Evolutionary conservation across 2,329 filamentous ascomycete genomes (phyloP).

Genomic region (Didymella arachidicola): DNA sequence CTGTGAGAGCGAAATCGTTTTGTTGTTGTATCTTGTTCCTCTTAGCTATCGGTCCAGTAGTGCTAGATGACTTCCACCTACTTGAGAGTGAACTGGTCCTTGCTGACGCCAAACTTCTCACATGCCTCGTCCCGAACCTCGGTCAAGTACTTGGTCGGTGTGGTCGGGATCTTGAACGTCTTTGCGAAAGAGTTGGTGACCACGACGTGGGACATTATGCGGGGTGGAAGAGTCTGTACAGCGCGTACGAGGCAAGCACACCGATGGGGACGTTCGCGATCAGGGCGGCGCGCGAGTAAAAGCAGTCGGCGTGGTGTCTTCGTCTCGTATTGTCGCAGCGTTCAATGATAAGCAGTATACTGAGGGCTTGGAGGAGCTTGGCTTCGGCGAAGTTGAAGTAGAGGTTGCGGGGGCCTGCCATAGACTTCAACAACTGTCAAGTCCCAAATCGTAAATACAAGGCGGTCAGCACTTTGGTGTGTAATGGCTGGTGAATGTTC

Average conservation of each 20-base stretch:
- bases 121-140: slow-evolving; percentile 91
- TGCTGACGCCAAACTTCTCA: slow-evolving; percentile 75
- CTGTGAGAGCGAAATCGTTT: slow-evolving; percentile 82
- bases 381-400: slow-evolving; percentile 44
- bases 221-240: slow-evolving; percentile 42
- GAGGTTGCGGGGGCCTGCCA: slow-evolving; percentile 45
- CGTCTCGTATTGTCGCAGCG: slow-evolving; percentile 38
- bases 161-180: slow-evolving; percentile 82
- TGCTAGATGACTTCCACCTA: slow-evolving; percentile 51
- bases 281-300: slow-evolving; percentile 38
- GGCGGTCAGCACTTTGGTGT: neutral
- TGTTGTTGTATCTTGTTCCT: slow-evolving; percentile 68
- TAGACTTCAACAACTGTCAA: slow-evolving; percentile 18
- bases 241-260: slow-evolving; percentile 35
- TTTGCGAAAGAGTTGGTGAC: slow-evolving; percentile 83
- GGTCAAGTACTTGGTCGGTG: slow-evolving; percentile 78
- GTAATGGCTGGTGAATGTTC: slow-evolving; percentile 18
- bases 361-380: slow-evolving; percentile 44
- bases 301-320: slow-evolving; percentile 36
- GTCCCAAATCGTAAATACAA: neutral
- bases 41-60: slow-evolving; percentile 11
- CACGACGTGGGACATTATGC: slow-evolving; percentile 87
- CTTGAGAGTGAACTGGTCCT: slow-evolving; percentile 83
- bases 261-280: slow-evolving; percentile 38
- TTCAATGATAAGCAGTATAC: slow-evolving; percentile 40